Base-by-base conservation (phyloP, 371 early-diverging fungal genomes). In the Vittaforma corneae region DNA sequence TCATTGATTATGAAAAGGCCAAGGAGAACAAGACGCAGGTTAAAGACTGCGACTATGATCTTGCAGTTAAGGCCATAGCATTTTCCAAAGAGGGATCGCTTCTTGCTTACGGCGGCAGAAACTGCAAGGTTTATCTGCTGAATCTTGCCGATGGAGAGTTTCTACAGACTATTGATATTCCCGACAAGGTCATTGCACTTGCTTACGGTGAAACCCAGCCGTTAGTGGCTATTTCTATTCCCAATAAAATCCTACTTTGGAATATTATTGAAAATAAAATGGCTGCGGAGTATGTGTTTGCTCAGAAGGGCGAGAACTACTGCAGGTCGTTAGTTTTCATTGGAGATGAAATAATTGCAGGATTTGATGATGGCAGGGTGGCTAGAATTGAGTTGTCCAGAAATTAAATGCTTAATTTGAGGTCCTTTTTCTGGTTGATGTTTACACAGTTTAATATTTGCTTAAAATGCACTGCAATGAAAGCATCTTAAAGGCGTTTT, bases 11-110 rank as follows among this genome's bases (percentile, higher is more conserved):
- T 26, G 30, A 62, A 29, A 60, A 52, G 11, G 57, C 34, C 33
- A 38, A 51, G 30, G 72, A 68, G 24, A 44, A 42, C 16, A 46
- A 65, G 18, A 61, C 30, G 6, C 45, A 42, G 22, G 50, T 30
- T 5, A 37, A 59, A 18, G 54, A 51, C 2, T 46, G 33, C 18
- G 56, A 65, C 20, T 29, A 37, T 9, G 51, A 71, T 6, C 35
- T 37, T 33, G 68, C 68, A 34, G 70, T 79, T 28, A 67, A 64
- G 22, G 56, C 69, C n/a, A 29, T 79, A 16, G 48, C 62, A 1
- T 70, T 76, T 34, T 66, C 72, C 37, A 63, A 71, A 47, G 79
- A 76, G 33, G 79, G 79, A 40, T 65, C 72, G 14, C 56, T 73
- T 0, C 65, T 78, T n/a, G 72, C 71, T 3, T 74, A 74, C 53